A percentile compares a stretch with the other conserved stretches of the same genome.
Evolutionary conservation across 495 filamentous ascomycete species (phyloP).

Genomic region (Penicillium odoratum): DNA sequence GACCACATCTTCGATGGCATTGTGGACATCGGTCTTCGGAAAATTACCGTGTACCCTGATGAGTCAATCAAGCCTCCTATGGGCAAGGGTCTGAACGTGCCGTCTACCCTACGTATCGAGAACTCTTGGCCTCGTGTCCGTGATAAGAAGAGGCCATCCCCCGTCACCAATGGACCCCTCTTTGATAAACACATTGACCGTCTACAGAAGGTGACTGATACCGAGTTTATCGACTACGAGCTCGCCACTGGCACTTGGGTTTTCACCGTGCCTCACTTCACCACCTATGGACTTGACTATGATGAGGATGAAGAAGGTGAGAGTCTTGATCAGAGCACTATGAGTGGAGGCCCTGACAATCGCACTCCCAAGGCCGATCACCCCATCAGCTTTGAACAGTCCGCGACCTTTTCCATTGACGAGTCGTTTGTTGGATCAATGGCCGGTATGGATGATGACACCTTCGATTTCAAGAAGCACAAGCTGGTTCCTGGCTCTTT

Average conservation of each 20-base stretch:
- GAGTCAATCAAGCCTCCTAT: slow-evolving; percentile 70
- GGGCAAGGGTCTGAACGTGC: slow-evolving; percentile 89
- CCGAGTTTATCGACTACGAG: slow-evolving; percentile 78
- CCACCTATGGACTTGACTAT: slow-evolving; percentile 89
- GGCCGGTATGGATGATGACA: slow-evolving; percentile 68
- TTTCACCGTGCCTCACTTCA: slow-evolving; percentile 92
- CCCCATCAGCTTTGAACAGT: slow-evolving; percentile 44
- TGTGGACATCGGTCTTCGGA: slow-evolving; percentile 70
- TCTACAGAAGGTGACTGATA: slow-evolving; percentile 72
- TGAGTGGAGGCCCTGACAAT: slow-evolving; percentile 58
- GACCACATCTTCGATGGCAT: slow-evolving; percentile 72
- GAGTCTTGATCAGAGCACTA: slow-evolving; percentile 54
- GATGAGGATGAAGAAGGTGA: slow-evolving; percentile 72
- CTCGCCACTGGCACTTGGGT: slow-evolving; percentile 78
- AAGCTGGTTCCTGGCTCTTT: slow-evolving; percentile 78
- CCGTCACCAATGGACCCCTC: slow-evolving; percentile 55
- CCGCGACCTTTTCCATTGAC: slow-evolving; percentile 49
- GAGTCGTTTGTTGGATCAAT: slow-evolving; percentile 48
- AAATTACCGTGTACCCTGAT: slow-evolving; percentile 83
- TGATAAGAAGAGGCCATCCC: slow-evolving; percentile 54
- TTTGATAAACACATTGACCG: slow-evolving; percentile 80
- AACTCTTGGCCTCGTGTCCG: slow-evolving; percentile 85
- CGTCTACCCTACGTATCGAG: slow-evolving; percentile 77
- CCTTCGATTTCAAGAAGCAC: slow-evolving; percentile 77
- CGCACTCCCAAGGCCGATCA: slow-evolving; percentile 53